Evolutionary conservation across 2,329 filamentous ascomycete genomes (phyloP), one percentile per base, ranked within the genome.

Genomic region (Fusarium succisae): DNA sequence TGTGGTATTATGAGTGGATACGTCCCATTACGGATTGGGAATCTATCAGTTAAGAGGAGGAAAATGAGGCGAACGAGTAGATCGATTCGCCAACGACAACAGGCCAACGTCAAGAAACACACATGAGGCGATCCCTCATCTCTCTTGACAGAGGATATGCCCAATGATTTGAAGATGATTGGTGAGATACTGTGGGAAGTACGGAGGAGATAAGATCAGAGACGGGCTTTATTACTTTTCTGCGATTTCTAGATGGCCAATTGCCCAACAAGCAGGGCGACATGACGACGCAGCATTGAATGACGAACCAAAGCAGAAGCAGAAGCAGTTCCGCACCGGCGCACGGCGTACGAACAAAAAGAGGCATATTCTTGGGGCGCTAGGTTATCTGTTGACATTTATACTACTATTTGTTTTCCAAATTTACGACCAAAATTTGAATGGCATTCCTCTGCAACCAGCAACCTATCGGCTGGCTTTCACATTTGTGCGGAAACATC

Each of bases 261-360:
- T 64, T 70, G 69, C 77, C 70, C 75, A 63, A 78, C 67, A 54
- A 76, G 58, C 54, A 77, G 76, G 74, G 73, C 78, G 69, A 78
- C 74, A 78, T 77, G 73, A 79, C 75, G 75, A 81, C 76, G 78
- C 77, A 80, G 77, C 80, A 80, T 81, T 75, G 72, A 77, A 78
- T 75, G 73, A 80, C 77, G 76, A 81, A 80, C 74, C 69, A 79
- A 76, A 79, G 73, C 72, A 78, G 75, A 78, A 73, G 74, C 75
- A 79, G 76, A 78, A 73, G 75, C 75, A 79, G 77, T 78, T 79
- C 78, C 79, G 78, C 77, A 81, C 75, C 78, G 82, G 82, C 82
- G 82, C 82, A 83, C 80, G 82, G 82, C 81, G 82, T 80, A 82
- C 77, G 77, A 78, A 81, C 77, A 78, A 81, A 81, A 80, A 79